Base-by-base conservation (phyloP, 805 yeast genomes). In the Cyberlindnera veronae region DNA sequence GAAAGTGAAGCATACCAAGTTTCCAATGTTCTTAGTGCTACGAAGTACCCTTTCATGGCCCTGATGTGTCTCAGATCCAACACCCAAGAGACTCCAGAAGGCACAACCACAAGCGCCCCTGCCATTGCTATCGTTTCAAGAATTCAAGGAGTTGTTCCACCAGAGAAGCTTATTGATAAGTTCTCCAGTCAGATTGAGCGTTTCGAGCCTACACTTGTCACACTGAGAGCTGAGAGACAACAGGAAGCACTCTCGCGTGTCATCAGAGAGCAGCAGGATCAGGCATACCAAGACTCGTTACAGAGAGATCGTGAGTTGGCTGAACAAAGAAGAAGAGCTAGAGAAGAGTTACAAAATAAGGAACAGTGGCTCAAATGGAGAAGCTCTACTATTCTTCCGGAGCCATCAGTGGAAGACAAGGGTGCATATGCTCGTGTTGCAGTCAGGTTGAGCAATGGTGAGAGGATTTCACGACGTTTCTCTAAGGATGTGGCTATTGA, bases 1-100 rank as follows among this genome's bases (percentile, higher is more conserved):
- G 79, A 79, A 41, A 77, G 89, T 16, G 98, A 91, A 60, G 86
- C 91, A 1, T 80, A 77, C 55, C 95, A 87, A 52, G 80, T 88
- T 13, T 84, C 95, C 0, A 81, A 84, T 54, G 78, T 82, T 28
- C 72, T 90, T 44, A 74, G 76, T 42, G 81, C 82, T 29, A 73
- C 87, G 16, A 74, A 76, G 48, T 80, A 81, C 54, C 99, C 99
- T n/a, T 84, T 85, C 55, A 60, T 86, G 24, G 95, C 91, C 0
- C 64, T 90, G 11, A 60, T 93, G 10, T 81, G 88, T 34, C 68
- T 88, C 39, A 84, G 87, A 36, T 12, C 34, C 5, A 67, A 47
- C 17, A 45, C 56, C 49, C 68, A 42, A 54, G 80, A 72, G 64
- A 72, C 84, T 0, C 76, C 80, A 1, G 69, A 71, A 16, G 84